Evolutionary conservation across 148 eudicot species (phyloP).

Genomic region (Chenopodium album): DNA sequence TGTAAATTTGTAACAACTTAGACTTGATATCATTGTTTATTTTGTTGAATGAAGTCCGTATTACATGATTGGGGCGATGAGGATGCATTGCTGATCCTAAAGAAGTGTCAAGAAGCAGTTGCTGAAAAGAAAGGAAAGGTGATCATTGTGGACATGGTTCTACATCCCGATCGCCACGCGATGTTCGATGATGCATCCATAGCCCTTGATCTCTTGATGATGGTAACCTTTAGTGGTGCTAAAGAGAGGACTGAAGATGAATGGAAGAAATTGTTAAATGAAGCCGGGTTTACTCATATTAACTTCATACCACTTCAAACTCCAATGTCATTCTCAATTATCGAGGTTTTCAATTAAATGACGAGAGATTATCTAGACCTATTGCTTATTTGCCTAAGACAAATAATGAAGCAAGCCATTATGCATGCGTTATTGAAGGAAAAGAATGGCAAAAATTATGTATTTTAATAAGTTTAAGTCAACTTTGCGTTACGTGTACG

Average conservation of each 20-base stretch:
- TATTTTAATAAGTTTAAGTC: too few relatives aligned
- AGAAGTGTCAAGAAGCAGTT: constrained; percentile 34
- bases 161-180: constrained; percentile 10
- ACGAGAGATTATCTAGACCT: too few relatives aligned
- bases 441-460: too few relatives aligned
- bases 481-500: too few relatives aligned
- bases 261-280: constrained; percentile 27
- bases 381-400: too few relatives aligned
- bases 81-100: constrained; percentile 34
- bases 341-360: constrained; percentile 22
- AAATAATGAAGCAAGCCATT: too few relatives aligned
- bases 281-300: constrained; percentile 26
- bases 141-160: constrained; percentile 30
- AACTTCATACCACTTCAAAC: constrained; percentile 25
- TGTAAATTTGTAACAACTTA: too few relatives aligned
- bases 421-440: too few relatives aligned
- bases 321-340: constrained; percentile 10
- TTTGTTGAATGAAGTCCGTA: constrained; percentile 5
- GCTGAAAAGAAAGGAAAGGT: constrained; percentile 33
- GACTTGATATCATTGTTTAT: too few relatives aligned
- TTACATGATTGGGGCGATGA: constrained; percentile 37
- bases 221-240: constrained; percentile 13
- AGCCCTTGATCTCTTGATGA: constrained; percentile 30
- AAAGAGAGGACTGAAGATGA: constrained; percentile 30
- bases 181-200: constrained; percentile 9